Evolutionary conservation across 768 basidiomycete species (phyloP).

Genomic region (Coprinopsis sp.): DNA sequence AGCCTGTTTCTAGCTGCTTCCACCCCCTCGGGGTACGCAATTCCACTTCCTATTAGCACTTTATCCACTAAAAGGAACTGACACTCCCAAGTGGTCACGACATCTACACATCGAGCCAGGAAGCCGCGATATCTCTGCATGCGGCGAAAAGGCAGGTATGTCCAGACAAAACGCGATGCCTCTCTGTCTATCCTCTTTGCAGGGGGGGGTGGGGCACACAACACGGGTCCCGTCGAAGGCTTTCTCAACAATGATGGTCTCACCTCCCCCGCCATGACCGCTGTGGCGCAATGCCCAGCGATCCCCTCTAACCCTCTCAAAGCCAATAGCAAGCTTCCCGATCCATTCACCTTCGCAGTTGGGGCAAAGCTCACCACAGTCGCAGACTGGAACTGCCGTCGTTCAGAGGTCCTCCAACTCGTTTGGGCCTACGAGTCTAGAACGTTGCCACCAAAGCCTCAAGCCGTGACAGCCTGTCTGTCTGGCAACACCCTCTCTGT

Average conservation of each 20-base stretch:
- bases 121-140: no score
- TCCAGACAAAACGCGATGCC: no score
- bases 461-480: conserved; percentile 40
- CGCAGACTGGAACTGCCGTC: conserved; percentile 49
- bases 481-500: conserved; percentile 45
- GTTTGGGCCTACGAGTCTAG: conserved; percentile 53
- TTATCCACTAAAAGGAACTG: no score
- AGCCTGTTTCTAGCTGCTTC: no score
- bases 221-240: no score
- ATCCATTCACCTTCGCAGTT: conserved; percentile 50
- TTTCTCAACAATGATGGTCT: conserved; percentile 22
- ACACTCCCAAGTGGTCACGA: no score
- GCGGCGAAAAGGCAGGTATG: no score
- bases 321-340: conserved; percentile 41
- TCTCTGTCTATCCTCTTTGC: no score
- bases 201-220: no score
- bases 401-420: conserved; percentile 43
- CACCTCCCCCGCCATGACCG: neutral
- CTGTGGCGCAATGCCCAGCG: conserved; percentile 4
- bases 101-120: no score
- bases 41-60: no score
- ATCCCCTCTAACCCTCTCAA: conserved; percentile 23
- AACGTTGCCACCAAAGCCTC: conserved; percentile 42
- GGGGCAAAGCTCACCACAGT: conserved; percentile 39
- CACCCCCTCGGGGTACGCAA: no score